A percentile compares a stretch with the other conserved stretches of the same genome.
phyloP scores from a whole-genome alignment of 192 early-diverging fungal genomes.

The Diversispora epigaea region DNA sequence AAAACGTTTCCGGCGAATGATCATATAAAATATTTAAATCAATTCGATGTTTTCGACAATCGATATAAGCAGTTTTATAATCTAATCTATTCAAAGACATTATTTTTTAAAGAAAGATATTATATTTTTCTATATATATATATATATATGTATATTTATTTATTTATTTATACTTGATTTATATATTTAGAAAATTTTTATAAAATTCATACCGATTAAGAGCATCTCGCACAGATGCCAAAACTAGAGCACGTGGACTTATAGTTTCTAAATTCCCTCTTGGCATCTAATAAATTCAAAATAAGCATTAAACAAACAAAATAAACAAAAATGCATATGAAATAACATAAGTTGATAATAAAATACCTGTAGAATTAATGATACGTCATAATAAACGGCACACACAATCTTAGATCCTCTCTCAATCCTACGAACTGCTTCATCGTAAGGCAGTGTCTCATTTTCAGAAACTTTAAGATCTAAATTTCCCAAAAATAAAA shows the following conservation, averaged over 20 bases:
- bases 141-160: no score
- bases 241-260: slow-evolving; percentile 83
- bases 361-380: slow-evolving; percentile 67
- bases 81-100: slow-evolving; percentile 42
- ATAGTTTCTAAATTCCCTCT: slow-evolving; percentile 96
- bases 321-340: not conserved
- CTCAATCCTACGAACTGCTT: slow-evolving; percentile 79
- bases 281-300: slow-evolving; percentile 72
- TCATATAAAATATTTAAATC: slow-evolving; percentile 93
- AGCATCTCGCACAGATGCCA: slow-evolving; percentile 64
- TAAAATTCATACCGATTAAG: slow-evolving; percentile 48
- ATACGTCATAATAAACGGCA: slow-evolving; percentile 66
- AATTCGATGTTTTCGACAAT: slow-evolving; percentile 87
- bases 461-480: slow-evolving; percentile 51
- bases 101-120: not conserved
- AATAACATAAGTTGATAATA: not conserved
- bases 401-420: slow-evolving; percentile 85
- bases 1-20: slow-evolving; percentile 68
- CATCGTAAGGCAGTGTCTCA: slow-evolving; percentile 55
- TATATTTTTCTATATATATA: not conserved
- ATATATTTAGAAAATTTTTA: not conserved
- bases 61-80: slow-evolving; percentile 76
- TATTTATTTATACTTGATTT: no score
- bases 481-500: slow-evolving; percentile 30
- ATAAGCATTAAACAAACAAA: not conserved